phyloP scores from a whole-genome alignment of 495 filamentous ascomycete species.

The Letharia lupina region DNA sequence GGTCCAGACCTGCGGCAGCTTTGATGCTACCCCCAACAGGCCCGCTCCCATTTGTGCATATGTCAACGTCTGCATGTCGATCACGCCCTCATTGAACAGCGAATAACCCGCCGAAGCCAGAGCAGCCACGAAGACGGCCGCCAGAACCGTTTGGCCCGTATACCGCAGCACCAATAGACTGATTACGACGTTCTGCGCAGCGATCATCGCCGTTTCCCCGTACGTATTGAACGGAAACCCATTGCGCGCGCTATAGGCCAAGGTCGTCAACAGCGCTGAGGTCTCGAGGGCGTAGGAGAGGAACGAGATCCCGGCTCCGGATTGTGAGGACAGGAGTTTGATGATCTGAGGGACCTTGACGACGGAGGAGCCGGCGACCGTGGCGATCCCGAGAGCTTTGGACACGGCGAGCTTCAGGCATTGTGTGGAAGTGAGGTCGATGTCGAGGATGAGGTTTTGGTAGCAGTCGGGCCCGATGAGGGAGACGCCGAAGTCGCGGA shows the following conservation, averaged over 20 bases:
- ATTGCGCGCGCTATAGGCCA: conserved; percentile 83
- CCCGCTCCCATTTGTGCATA: conserved; percentile 82
- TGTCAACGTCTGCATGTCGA: conserved; percentile 59
- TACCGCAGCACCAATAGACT: conserved; percentile 75
- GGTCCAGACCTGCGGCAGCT: conserved; percentile 81
- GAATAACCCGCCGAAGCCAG: conserved; percentile 59
- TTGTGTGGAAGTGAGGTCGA: conserved; percentile 60
- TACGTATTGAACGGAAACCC: conserved; percentile 93
- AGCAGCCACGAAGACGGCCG: conserved; percentile 61
- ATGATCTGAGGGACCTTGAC: conserved; percentile 95
- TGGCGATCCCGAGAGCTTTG: conserved; percentile 86
- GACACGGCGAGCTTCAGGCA: conserved; percentile 84
- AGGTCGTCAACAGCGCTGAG: conserved; percentile 67
- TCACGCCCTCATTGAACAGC: conserved; percentile 52
- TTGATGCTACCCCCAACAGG: conserved; percentile 72
- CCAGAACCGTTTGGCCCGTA: conserved; percentile 55
- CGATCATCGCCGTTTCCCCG: conserved; percentile 86
- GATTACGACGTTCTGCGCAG: conserved; percentile 85
- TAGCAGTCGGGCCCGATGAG: conserved; percentile 82
- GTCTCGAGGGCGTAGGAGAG: conserved; percentile 89
- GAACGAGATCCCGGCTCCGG: conserved; percentile 76
- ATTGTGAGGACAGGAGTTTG: conserved; percentile 73
- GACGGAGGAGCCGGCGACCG: conserved; percentile 76
- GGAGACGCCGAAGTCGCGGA: conserved; percentile 64
- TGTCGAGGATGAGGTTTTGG: conserved; percentile 66